Evolutionary conservation across 768 basidiomycete species (phyloP).

Genomic region (Leccinum barrowsii): DNA sequence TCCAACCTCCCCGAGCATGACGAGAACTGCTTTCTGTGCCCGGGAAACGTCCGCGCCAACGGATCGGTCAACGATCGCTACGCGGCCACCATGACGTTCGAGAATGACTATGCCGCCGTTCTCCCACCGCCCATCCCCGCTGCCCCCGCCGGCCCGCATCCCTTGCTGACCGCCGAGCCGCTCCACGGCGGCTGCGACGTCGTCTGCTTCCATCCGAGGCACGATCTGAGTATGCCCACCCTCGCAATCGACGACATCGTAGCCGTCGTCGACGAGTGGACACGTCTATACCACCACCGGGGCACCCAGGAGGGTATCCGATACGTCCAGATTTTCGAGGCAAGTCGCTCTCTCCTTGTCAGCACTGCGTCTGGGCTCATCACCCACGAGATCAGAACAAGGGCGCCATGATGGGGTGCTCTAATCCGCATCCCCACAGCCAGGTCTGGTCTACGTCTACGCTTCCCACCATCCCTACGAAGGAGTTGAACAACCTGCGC

Average conservation of each 20-base stretch:
- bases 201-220: slow-evolving; percentile 79
- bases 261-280: slow-evolving; percentile 72
- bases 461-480: slow-evolving; percentile 66
- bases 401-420: slow-evolving; percentile 93
- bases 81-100: slow-evolving; percentile 63
- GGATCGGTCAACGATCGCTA: slow-evolving; percentile 68
- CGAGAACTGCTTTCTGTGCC: slow-evolving; percentile 80
- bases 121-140: slow-evolving; percentile 59
- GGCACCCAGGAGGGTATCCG: slow-evolving; percentile 63
- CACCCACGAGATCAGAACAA: slow-evolving; percentile 57
- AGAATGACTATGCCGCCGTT: slow-evolving; percentile 83
- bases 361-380: background rate
- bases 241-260: slow-evolving; percentile 56
- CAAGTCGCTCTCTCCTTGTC: slow-evolving; percentile 3
- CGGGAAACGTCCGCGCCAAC: slow-evolving; percentile 74
- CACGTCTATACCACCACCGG: slow-evolving; percentile 53
- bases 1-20: slow-evolving; percentile 60
- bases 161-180: slow-evolving; percentile 60
- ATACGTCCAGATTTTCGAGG: slow-evolving; percentile 92
- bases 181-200: slow-evolving; percentile 87
- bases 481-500: slow-evolving; percentile 57
- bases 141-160: slow-evolving; percentile 51
- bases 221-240: slow-evolving; percentile 79
- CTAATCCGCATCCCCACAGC: slow-evolving; percentile 92
- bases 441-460: slow-evolving; percentile 81